Base-by-base conservation (phyloP, 306 rosid species). In the Acacia melanoxylon region DNA sequence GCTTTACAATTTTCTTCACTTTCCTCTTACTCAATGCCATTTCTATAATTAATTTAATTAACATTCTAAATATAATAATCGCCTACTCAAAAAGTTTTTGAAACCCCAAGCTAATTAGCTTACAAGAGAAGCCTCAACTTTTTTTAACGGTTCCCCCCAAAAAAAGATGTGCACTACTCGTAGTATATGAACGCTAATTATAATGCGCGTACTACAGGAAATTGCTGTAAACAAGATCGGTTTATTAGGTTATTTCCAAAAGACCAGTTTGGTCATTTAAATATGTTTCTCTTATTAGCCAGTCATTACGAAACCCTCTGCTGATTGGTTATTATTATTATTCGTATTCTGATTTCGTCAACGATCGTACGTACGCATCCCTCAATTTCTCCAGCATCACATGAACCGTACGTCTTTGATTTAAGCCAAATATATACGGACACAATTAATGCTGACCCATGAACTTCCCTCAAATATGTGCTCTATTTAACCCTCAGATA, bases 1-100 rank as follows among this genome's bases (percentile, higher is more conserved):
- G 76, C 92, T 89, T 89, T 87, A 76, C 88, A 72, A 85, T 83
- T 90, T 83, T 86, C 78, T 81, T 73, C 74, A 70, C 89, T 79
- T 78, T 85, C 66, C 73, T 86, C 85, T 69, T 80, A 20, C 81
- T 86, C 82, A 45, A 79, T 65, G 72, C 80, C 19, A 63, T 22
- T 29, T 4, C 11, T 20, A 56, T 74, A 54, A 17, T 45, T 71
- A 62, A 56, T 12, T 46, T 48, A 70, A 51, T 5, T n/a, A n/a
- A 19, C 10, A 31, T 44, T 37, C 46, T 33, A 58, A 8, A 0
- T 56, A 69, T 81, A 87, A 74, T 86, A 77, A 45, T 61, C 4
- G 16, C 67, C 54, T n/a, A 40, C 78, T 14, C 66, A 24, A 78
- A 88, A 88, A 83, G 87, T 86, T 56, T 40, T 75, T 78, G 77